These are phyloP conservation scores for Aspergillus niger DNA, from an alignment of 2,329 filamentous ascomycete species.

Conservation along the genomic window DNA sequence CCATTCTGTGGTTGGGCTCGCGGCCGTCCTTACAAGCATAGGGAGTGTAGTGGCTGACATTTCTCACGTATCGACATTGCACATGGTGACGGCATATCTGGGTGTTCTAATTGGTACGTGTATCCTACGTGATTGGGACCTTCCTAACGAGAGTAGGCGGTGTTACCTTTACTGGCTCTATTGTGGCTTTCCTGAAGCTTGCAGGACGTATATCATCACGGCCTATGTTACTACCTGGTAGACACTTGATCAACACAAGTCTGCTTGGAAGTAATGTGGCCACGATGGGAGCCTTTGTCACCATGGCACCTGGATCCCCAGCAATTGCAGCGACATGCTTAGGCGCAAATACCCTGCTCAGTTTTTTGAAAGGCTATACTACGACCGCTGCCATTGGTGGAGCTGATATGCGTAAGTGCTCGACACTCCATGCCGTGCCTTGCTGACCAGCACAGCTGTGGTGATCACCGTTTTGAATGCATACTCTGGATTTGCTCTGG, in stretches of 20 bases:
- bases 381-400: slow-evolving; percentile 87
- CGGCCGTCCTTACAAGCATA: slow-evolving; percentile 84
- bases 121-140: not conserved
- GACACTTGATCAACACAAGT: slow-evolving; percentile 73
- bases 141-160: slow-evolving; percentile 50
- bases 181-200: slow-evolving; percentile 87
- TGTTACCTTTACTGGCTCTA: slow-evolving; percentile 86
- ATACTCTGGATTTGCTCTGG: slow-evolving; percentile 86
- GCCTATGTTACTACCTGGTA: slow-evolving; percentile 70
- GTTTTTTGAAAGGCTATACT: slow-evolving; percentile 83
- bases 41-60: slow-evolving; percentile 79
- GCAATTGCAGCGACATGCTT: slow-evolving; percentile 77
- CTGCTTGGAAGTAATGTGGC: slow-evolving; percentile 75
- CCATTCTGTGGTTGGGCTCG: slow-evolving; percentile 86
- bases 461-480: slow-evolving; percentile 89
- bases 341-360: slow-evolving; percentile 73
- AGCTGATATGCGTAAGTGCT: slow-evolving; percentile 74
- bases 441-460: slow-evolving; percentile 56
- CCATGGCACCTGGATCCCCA: slow-evolving; percentile 78
- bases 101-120: slow-evolving; percentile 73
- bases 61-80: slow-evolving; percentile 70
- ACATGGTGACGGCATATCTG: slow-evolving; percentile 82
- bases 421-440: slow-evolving; percentile 17
- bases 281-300: slow-evolving; percentile 81
- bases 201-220: slow-evolving; percentile 79